Base-by-base conservation (phyloP, 2,329 filamentous ascomycete genomes). In the Cercospora canescens region DNA sequence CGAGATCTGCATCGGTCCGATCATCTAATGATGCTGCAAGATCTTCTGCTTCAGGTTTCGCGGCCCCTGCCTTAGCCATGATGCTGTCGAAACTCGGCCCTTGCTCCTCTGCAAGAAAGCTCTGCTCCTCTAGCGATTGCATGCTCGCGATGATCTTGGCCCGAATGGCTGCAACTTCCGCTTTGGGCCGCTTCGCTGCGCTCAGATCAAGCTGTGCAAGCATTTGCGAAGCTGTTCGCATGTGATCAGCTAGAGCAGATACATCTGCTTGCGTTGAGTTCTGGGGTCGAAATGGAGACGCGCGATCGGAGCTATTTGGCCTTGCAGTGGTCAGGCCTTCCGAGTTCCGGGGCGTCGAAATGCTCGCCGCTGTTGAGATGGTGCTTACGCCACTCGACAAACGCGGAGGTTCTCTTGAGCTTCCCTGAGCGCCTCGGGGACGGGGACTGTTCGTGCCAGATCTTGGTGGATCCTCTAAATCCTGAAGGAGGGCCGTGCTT, bases 71-170 rank as follows among this genome's bases (percentile, higher is more conserved):
- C 74, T 91, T 91, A 26, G 90, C 90, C 79, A 95, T 93, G 74
- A 95, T 94, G 64, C 87, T 88, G 71, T 94, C 92, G 71, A 95
- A 94, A 0, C 89, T 94, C 18, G 91, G 90, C 0, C 87, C 85
- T 66, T 88, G 85, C 58, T 93, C 91, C 68, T 93, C 91, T 2
- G 87, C 80, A 58, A 93, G 88, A 73, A 95, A 95, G 76, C 89
- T 94, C 76, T 94, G 90, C 77, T 95, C 92, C 77, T 95, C 92
- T 8, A 95, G 81, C 70, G 86, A 93, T 77, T 95, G 92, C 92
- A 95, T 95, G 77, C 91, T 94, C 2, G 92, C 92, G 73, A 95
- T 95, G 69, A 95, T 95, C 79, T 92, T 93, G 45, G 91, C 89
- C 71, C 92, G 86, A 76, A 95, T 95, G 7, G 91, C 90, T 18